These are phyloP conservation scores for Drechslerella dactyloides DNA, from an alignment of 2,329 filamentous ascomycete species.

Conservation along the genomic window DNA sequence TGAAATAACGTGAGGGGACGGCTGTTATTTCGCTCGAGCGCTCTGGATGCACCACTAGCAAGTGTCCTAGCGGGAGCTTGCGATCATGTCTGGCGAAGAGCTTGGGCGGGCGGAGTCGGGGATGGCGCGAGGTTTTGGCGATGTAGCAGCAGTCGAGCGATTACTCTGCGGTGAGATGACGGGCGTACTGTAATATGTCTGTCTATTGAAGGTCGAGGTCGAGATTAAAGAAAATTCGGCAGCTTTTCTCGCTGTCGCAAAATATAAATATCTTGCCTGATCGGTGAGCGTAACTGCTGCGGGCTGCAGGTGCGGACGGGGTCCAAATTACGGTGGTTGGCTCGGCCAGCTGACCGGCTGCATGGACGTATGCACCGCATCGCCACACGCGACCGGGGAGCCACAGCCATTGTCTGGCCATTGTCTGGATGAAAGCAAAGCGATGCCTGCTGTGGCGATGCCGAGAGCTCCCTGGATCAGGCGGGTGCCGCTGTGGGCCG, in stretches of 20 bases:
- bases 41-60: slow-evolving; percentile 1
- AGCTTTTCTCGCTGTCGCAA: slow-evolving; percentile 7
- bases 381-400: too few species aligned
- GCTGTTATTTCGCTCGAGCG: neutral
- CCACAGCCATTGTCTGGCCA: slow-evolving; percentile 24
- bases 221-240: neutral
- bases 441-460: slow-evolving; percentile 32
- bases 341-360: slow-evolving; percentile 42
- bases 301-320: slow-evolving; percentile 15
- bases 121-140: neutral
- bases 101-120: neutral
- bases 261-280: slow-evolving; percentile 32
- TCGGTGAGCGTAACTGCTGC: slow-evolving; percentile 35
- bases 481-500: neutral
- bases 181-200: too few species aligned
- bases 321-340: slow-evolving; percentile 49
- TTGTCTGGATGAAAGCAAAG: neutral
- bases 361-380: slow-evolving; percentile 21
- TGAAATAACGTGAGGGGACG: slow-evolving; percentile 1
- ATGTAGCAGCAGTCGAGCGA: neutral
- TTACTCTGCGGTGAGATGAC: neutral
- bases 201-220: neutral
- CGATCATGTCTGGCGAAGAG: neutral
- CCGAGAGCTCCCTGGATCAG: neutral
- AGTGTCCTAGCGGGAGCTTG: neutral